Evolutionary conservation across 441 rosid species (phyloP).

Genomic region (Syzygium syzygioides): DNA sequence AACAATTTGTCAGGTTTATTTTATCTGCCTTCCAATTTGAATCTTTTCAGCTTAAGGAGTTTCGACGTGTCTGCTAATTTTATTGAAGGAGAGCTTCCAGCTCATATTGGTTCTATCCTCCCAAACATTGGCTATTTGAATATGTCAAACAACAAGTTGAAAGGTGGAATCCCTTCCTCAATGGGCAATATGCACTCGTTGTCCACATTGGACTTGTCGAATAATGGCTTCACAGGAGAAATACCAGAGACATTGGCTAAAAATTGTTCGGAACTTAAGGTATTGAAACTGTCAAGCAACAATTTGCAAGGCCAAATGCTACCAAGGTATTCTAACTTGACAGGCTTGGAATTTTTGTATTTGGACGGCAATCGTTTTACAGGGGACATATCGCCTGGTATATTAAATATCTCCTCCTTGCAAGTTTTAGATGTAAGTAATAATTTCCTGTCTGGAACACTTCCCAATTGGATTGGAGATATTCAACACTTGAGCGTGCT

Average conservation of each 20-base stretch:
- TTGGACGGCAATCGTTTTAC: not conserved
- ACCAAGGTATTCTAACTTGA: not conserved
- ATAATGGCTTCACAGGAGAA: not conserved
- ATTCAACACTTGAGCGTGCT: not conserved
- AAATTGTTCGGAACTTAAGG: not conserved
- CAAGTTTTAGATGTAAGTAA: not conserved
- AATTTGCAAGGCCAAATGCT: not conserved
- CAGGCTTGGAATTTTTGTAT: not conserved
- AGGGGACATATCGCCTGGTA: not conserved
- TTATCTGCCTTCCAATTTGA: not conserved
- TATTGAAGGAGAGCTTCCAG: not conserved
- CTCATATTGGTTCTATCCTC: not conserved
- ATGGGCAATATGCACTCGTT: not conserved
- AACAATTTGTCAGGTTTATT: not conserved
- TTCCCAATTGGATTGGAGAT: not conserved
- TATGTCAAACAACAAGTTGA: not conserved
- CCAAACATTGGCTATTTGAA: not conserved
- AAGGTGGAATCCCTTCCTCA: not conserved
- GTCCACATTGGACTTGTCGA: not conserved
- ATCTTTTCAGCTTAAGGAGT: fast-evolving
- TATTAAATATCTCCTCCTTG: not conserved
- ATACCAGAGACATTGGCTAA: not conserved
- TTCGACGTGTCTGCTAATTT: not conserved
- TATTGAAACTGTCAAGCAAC: not conserved
- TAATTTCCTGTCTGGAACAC: not conserved